Base-by-base conservation (phyloP, 352 stramenopile genomes). In the Phytophthora litchii region DNA sequence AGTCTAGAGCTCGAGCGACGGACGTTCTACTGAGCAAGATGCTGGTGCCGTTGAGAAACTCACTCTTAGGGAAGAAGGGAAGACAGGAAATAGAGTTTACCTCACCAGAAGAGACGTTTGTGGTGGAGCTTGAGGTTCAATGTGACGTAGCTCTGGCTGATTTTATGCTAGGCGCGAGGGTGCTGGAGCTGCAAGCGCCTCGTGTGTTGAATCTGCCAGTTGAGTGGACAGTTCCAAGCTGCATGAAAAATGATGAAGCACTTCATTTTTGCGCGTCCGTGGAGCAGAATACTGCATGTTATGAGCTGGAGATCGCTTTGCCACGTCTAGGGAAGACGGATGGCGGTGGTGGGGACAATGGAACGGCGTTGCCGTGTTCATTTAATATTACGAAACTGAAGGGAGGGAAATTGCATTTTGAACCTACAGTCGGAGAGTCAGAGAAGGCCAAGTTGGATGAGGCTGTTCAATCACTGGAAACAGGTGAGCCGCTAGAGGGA, bases 271-370 rank as follows among this genome's bases (percentile, higher is more conserved):
- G 74, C 49, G 63, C 47, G 0, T 47, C 72, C 0, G 12, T 55
- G 0, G 78, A 89, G 13, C 57, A 68, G 7, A 89, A 88, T 38
- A 23, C 65, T 0, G 73, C 75, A 3, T 54, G 43, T 3, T 91
- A 88, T 60, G 77, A 89, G 10, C 31, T 91, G 14, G 74, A 86
- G 25, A 55, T 86, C n/a, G 23, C 32, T 17, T 31, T 89, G 38
- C 80, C 79, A 20, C 53, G 37, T 40, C 16, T 77, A 0, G 23
- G 29, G 17, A n/a, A 20, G 7, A 47, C 29, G 1, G 40, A 55
- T 6, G 4, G 17, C n/a, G 50, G 27, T 47, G 35, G 38, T 32
- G 60, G 27, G 48, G 27, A 54, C n/a, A 21, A 55, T 47, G 23
- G 37, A 23, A 25, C 31, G 20, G 25, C 17, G 27, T 27, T 38